Base-by-base conservation (phyloP, 2,329 filamentous ascomycete genomes). In the Aspergillus sp. region DNA sequence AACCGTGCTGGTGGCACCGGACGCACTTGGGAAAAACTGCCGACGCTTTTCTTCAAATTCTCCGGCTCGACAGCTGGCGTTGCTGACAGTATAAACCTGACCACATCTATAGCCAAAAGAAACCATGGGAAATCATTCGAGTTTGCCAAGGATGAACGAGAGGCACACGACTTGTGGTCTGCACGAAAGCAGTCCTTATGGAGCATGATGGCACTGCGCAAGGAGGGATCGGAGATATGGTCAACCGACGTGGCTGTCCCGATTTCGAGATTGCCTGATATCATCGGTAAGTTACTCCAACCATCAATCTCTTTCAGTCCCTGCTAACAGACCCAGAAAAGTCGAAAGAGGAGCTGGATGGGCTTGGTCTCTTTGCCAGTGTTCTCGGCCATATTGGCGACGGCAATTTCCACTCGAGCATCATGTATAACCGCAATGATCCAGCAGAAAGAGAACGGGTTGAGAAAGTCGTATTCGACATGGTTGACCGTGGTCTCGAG, bases 401-500 rank as follows among this genome's bases (percentile, higher is more conserved):
- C 52, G 88, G 88, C 24, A 95, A 95, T 59, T 95, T 95, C 64
- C 88, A 95, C 57, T 80, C 88, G 55, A 84, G 81, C 53, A 91
- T 95, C 60, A 80, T 95, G 63, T 95, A 93, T 57, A 76, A 91
- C 59, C 73, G 74, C 15, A 71, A 68, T 15, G 69, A 86, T 34
- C 70, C 74, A 3, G 75, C 69, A 15, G 82, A 94, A 60, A 73
- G 73, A 35, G 78, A 72, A 26, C 82, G 81, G 44, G 85, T 91
- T 1, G 83, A 91, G 54, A 72, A 69, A 34, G 86, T 84, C 42
- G 85, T 95, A 29, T 78, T 88, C 53, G 80, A 86, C 47, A 94
- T 95, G 86, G 85, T 94, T 13, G 74, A 82, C 45, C 75, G 85
- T n/a, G 88, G 86, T 2, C 60, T 95, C 15, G 84, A 89, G 43